Percentiles rank a stretch among this genome's conserved stretches.
These are phyloP conservation scores for Fusarium virguliforme DNA, from an alignment of 2,329 filamentous ascomycete species.

Conservation along the genomic window DNA sequence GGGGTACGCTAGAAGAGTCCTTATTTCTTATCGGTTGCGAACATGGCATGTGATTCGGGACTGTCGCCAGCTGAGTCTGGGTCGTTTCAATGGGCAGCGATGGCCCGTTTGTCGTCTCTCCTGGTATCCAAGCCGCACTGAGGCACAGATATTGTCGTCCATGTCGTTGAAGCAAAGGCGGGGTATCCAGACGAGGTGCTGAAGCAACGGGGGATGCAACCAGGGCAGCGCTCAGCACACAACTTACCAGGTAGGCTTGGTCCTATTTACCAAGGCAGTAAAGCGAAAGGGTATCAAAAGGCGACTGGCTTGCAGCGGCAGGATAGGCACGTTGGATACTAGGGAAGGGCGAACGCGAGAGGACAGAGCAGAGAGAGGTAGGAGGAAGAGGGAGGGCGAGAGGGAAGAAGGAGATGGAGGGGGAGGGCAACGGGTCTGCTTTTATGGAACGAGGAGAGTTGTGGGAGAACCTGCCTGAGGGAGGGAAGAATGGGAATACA, in stretches of 20 bases:
- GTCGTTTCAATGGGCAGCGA: slow-evolving; percentile 22
- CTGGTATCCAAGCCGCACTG: not conserved
- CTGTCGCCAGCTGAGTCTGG: slow-evolving; percentile 19
- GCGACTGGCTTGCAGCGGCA: slow-evolving; percentile 51
- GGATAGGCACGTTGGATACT: slow-evolving; percentile 40
- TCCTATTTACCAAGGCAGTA: slow-evolving; percentile 42
- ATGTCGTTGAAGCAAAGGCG: slow-evolving; percentile 14
- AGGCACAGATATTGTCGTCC: not conserved
- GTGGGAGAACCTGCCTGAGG: slow-evolving; percentile 14
- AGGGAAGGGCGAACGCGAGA: slow-evolving; percentile 49
- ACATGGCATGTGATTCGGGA: slow-evolving; percentile 33
- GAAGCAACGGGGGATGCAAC: slow-evolving; percentile 14
- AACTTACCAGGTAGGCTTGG: slow-evolving; percentile 50
- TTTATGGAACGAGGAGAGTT: slow-evolving; percentile 48
- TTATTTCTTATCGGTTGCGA: slow-evolving; percentile 20
- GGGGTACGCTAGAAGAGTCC: slow-evolving; percentile 21
- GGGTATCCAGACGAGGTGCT: slow-evolving; percentile 4
- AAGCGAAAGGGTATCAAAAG: slow-evolving; percentile 47
- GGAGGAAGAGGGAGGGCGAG: slow-evolving; percentile 36
- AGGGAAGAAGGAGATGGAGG: slow-evolving; percentile 37
- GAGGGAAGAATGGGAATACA: slow-evolving; percentile 32
- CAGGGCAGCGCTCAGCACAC: slow-evolving; percentile 19
- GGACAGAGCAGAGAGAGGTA: slow-evolving; percentile 41
- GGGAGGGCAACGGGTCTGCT: slow-evolving; percentile 46
- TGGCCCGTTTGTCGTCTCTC: slow-evolving; percentile 23